Percentiles rank a stretch among this genome's conserved stretches.
Evolutionary conservation across 23 red algal genomes (phyloP).

Genomic region (Agarophyton chilense): DNA sequence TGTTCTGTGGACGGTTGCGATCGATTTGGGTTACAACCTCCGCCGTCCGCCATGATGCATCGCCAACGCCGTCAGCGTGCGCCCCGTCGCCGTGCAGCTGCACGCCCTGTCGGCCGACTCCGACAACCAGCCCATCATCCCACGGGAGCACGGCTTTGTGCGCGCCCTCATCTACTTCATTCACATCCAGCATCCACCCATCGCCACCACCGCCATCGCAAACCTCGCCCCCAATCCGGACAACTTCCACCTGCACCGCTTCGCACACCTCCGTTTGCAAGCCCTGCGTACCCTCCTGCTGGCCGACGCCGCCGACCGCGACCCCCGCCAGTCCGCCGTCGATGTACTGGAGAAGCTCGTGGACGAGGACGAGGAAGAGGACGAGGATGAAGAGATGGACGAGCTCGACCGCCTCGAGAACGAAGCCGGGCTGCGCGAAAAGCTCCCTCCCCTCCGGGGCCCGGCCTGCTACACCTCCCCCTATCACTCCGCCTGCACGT

Average conservation of each 20-base stretch:
- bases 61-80: slow-evolving; percentile 73
- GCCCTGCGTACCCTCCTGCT: slow-evolving; percentile 45
- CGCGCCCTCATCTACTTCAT: slow-evolving; percentile 72
- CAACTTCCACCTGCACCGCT: slow-evolving; percentile 69
- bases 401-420: too few species aligned
- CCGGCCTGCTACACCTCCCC: too few species aligned
- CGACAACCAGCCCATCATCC: slow-evolving; percentile 91
- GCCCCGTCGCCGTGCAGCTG: slow-evolving; percentile 83
- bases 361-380: too few species aligned
- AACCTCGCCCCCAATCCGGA: slow-evolving; percentile 71
- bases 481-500: too few species aligned
- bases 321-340: too few species aligned
- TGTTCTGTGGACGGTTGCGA: too few species aligned
- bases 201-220: slow-evolving; percentile 76
- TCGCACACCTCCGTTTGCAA: slow-evolving; percentile 24
- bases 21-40: too few species aligned
- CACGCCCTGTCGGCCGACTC: slow-evolving; percentile 75
- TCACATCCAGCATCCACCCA: slow-evolving; percentile 31
- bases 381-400: too few species aligned
- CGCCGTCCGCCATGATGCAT: slow-evolving; percentile 35
- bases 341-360: too few species aligned
- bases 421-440: too few species aligned
- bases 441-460: too few species aligned
- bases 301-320: slow-evolving; percentile 3
- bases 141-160: slow-evolving; percentile 77